These are phyloP conservation scores for Pleurotus ostreatus DNA, from an alignment of 768 basidiomycete species.

Conservation along the genomic window DNA sequence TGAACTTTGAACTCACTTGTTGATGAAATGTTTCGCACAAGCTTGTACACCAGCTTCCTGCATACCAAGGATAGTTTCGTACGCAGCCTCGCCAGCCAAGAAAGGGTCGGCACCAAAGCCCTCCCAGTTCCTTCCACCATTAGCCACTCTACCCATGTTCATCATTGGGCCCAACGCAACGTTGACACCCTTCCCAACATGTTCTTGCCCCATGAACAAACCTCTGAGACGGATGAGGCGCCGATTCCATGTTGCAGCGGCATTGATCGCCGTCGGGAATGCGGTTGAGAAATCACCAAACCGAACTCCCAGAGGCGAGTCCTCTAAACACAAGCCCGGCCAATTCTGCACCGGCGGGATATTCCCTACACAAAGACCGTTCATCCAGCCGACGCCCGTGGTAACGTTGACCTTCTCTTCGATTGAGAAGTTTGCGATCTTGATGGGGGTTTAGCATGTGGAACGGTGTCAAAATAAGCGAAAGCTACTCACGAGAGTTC, in stretches of 20 bases:
- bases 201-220: constrained; percentile 76
- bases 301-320: constrained; percentile 78
- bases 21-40: constrained; percentile 80
- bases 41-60: constrained; percentile 80
- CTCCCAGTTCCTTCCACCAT: constrained; percentile 91
- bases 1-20: constrained; percentile 48
- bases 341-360: constrained; percentile 28
- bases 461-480: not conserved
- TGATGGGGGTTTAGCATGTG: not conserved
- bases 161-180: constrained; percentile 80
- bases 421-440: constrained; percentile 48
- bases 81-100: constrained; percentile 71
- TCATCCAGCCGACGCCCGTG: constrained; percentile 66
- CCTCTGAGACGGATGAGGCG: constrained; percentile 75
- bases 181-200: constrained; percentile 80
- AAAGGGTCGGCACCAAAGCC: constrained; percentile 93
- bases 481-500: constrained; percentile 37
- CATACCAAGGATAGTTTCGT: constrained; percentile 80
- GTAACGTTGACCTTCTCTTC: constrained; percentile 62
- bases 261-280: constrained; percentile 83
- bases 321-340: constrained; percentile 74
- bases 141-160: constrained; percentile 71
- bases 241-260: constrained; percentile 83
- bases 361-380: constrained; percentile 64
- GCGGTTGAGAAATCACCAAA: constrained; percentile 66